These are phyloP conservation scores for Xylaria acuta DNA, from an alignment of 495 filamentous ascomycete species.

Conservation along the genomic window DNA sequence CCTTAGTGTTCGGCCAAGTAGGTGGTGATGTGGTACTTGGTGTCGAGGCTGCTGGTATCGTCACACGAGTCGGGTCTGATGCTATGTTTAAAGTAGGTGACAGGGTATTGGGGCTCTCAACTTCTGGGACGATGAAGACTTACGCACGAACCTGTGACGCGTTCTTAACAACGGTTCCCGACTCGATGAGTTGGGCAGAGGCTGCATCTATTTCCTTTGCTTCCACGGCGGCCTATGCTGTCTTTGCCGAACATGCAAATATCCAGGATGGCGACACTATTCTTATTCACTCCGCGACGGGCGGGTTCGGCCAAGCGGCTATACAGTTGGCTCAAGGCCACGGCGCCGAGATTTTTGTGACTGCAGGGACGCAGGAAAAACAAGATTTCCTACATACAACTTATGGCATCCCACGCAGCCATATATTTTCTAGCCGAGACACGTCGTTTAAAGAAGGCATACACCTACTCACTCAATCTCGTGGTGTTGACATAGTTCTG, in stretches of 20 bases:
- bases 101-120: slow-evolving; percentile 32
- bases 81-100: slow-evolving; percentile 16
- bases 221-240: slow-evolving; percentile 55
- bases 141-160: slow-evolving; percentile 26
- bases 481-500: slow-evolving; percentile 25
- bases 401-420: slow-evolving; percentile 18
- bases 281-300: slow-evolving; percentile 23
- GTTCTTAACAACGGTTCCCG: slow-evolving; percentile 38
- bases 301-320: slow-evolving; percentile 23
- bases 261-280: slow-evolving; percentile 23
- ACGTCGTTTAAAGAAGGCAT: slow-evolving; percentile 22
- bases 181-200: slow-evolving; percentile 46
- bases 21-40: slow-evolving; percentile 21
- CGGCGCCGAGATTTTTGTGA: slow-evolving; percentile 20
- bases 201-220: slow-evolving; percentile 52
- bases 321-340: slow-evolving; percentile 10
- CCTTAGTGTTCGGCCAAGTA: slow-evolving; percentile 9
- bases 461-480: neutral
- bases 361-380: slow-evolving; percentile 19
- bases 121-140: slow-evolving; percentile 37
- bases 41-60: slow-evolving; percentile 29
- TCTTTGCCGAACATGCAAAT: slow-evolving; percentile 32
- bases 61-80: slow-evolving; percentile 20
- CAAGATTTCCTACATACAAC: slow-evolving; percentile 2
- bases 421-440: slow-evolving; percentile 24